Evolutionary conservation across 2,329 filamentous ascomycete genomes (phyloP), one percentile per base, ranked within the genome.

Genomic region (Leptodontidium sp.): DNA sequence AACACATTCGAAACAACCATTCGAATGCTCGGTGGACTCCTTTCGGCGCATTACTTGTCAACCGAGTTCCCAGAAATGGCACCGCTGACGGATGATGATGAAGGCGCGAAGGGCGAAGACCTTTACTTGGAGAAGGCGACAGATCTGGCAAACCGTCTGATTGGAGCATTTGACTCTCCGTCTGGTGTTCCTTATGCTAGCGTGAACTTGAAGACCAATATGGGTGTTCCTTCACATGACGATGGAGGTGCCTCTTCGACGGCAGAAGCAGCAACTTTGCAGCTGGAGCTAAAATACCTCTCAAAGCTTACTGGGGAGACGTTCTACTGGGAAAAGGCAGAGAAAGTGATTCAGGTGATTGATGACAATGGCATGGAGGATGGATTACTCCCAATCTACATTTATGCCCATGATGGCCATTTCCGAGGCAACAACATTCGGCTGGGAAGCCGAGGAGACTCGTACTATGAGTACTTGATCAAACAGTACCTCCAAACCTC

Each of bases 1-100:
- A 98, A 94, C 80, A 98, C 94, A 0, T 99, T 98, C 75, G 96
- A 99, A 82, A 98, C 95, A 8, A 98, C 95, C 0, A 98, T 98
- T 75, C 92, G 96, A 64, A 98, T 98, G 94, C 84, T 99, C 61
- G 96, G 96, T 17, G 96, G 96, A 12, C 84, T 99, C 52, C 85
- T 99, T 43, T 94, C 94, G 1, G 96, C 96, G 11, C 94, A 99
- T 79, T 98, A 98, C 80, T 85, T 99, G n/a, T 95, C 94, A 26
- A 96, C 88, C 29, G 87, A 88, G 65, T 95, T 91, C 74, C 93
- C 94, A 0, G 81, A 91, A n/a, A 84, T 97, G 73, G 94, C 94
- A 14, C 90, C 93, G 0, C 84, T 94, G 67, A 77, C 82, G 6
- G 90, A 93, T 24, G 90, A 94, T 70, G 91, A 94, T 74, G 84